Conservation (phyloP, 2,329 filamentous ascomycete genomes). For the Zasmidium citrigriseum region DNA sequence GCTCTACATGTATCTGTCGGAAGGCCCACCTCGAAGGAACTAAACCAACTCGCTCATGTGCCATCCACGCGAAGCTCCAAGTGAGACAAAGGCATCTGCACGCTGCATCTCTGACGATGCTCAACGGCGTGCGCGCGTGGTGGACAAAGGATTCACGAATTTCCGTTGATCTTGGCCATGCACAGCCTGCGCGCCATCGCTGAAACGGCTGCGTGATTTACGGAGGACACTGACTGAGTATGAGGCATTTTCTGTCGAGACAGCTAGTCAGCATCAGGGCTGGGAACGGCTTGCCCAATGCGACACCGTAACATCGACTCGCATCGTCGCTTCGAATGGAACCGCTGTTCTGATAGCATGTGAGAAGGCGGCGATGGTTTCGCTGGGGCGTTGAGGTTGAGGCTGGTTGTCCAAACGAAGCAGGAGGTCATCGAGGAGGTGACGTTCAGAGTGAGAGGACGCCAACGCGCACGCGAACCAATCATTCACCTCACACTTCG, state of each 20-base stretch:
- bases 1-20: conserved; percentile 12
- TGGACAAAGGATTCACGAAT: background rate
- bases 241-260: conserved; percentile 13
- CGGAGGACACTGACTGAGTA: background rate
- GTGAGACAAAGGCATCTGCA: background rate
- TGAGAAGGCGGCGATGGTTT: too few relatives aligned
- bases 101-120: background rate
- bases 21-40: conserved; percentile 11
- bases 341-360: too few relatives aligned
- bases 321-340: too few relatives aligned
- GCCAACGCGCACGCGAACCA: too few relatives aligned
- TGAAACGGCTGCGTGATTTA: conserved; percentile 1
- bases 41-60: conserved; percentile 6
- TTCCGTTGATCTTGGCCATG: background rate
- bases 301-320: background rate
- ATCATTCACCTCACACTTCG: too few relatives aligned
- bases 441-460: too few relatives aligned
- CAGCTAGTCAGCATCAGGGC: background rate
- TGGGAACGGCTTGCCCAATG: background rate
- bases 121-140: background rate
- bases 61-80: conserved; percentile 3
- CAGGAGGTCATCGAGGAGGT: too few relatives aligned
- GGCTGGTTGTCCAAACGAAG: too few relatives aligned
- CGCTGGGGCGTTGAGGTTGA: too few relatives aligned
- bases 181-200: background rate